Conservation (phyloP, 441 rosid species). For the Bruguiera hainesii region DNA sequence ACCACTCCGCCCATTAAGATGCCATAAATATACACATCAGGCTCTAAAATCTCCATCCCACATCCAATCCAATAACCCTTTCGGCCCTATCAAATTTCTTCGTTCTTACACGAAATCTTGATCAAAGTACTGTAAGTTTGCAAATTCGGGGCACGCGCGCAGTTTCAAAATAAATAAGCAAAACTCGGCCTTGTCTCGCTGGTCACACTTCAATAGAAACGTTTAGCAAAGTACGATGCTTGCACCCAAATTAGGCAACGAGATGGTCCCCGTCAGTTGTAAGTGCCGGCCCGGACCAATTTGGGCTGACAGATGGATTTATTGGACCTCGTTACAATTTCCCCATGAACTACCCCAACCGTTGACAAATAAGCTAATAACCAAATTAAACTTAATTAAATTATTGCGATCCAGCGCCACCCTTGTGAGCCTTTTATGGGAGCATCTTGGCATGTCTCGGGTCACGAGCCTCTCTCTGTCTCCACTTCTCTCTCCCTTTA, state of each 20-base stretch:
- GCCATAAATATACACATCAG: slow-evolving; percentile 60
- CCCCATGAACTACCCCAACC: too few species aligned
- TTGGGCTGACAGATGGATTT: too few species aligned
- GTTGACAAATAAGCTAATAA: too few species aligned
- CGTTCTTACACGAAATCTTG: slow-evolving; percentile 60
- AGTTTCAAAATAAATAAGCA: slow-evolving; percentile 42
- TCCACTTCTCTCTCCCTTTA: slow-evolving; percentile 8
- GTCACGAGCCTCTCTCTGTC: slow-evolving; percentile 22
- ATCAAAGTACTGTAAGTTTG: slow-evolving; percentile 71
- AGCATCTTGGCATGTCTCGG: slow-evolving; percentile 27
- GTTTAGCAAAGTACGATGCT: slow-evolving; percentile 53
- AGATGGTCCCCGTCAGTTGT: too few species aligned
- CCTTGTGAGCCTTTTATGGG: not conserved
- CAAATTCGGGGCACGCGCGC: slow-evolving; percentile 59
- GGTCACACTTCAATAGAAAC: slow-evolving; percentile 48
- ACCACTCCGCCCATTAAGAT: slow-evolving; percentile 47
- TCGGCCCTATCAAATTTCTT: slow-evolving; percentile 51
- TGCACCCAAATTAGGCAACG: slow-evolving; percentile 33
- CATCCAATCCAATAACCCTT: slow-evolving; percentile 50
- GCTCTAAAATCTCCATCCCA: slow-evolving; percentile 50
- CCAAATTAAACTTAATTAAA: too few species aligned
- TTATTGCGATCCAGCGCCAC: too few species aligned
- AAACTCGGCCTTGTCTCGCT: slow-evolving; percentile 56
- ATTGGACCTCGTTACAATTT: too few species aligned
- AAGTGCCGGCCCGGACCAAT: too few species aligned